phyloP scores from a whole-genome alignment of 192 early-diverging fungal species.

The Coemansia sp. region DNA sequence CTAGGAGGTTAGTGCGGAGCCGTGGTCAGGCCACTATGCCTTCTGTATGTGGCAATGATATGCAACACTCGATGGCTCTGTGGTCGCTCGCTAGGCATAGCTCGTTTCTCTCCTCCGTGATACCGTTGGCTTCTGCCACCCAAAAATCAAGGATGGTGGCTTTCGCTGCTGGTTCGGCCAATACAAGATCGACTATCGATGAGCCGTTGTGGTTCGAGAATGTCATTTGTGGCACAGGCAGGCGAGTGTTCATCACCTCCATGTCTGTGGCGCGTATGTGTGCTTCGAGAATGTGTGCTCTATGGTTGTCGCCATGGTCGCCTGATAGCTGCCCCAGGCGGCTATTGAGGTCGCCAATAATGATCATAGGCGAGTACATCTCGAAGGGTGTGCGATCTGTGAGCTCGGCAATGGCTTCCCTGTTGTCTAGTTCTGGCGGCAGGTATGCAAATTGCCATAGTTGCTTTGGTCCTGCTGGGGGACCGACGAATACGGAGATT shows the following conservation, averaged over 20 bases:
- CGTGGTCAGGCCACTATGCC: not conserved
- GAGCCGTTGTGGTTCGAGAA: not conserved
- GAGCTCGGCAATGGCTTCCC: no score
- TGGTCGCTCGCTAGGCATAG: not conserved
- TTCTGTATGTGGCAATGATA: not conserved
- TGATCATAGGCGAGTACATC: no score
- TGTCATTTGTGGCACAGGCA: no score
- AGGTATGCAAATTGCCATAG: not conserved
- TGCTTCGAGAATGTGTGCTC: no score
- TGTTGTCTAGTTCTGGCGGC: no score
- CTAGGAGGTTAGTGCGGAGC: not conserved
- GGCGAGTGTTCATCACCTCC: no score
- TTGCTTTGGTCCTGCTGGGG: not conserved
- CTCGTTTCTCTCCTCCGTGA: not conserved
- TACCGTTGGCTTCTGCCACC: not conserved
- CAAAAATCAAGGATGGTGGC: not conserved
- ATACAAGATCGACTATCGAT: not conserved
- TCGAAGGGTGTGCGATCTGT: no score
- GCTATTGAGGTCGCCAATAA: no score
- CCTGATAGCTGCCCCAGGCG: no score
- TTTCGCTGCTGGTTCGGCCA: not conserved
- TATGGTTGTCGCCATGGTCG: no score
- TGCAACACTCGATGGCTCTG: not conserved
- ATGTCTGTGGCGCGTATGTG: no score
- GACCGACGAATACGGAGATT: not conserved